These are phyloP conservation scores for Colletotrichum ledebouriae DNA, from an alignment of 2,329 filamentous ascomycete genomes.

Conservation along the genomic window DNA sequence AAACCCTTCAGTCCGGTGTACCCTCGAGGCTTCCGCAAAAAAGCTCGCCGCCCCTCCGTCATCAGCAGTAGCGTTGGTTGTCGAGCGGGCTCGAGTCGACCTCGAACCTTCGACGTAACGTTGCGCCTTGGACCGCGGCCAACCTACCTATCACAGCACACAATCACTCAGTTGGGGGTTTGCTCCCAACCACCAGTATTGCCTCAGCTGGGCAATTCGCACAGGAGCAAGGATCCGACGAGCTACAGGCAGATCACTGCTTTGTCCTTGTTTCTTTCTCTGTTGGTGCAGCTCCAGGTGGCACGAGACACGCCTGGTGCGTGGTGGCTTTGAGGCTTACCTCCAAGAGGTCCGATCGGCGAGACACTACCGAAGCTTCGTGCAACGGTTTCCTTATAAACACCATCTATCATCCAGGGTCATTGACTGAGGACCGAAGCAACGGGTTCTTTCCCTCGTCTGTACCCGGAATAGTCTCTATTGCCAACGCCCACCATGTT, in stretches of 20 bases:
- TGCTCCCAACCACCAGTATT: conserved; percentile 35
- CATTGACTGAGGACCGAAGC: neutral
- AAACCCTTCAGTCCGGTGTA: conserved; percentile 3
- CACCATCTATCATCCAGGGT: conserved; percentile 5
- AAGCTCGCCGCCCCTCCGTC: conserved; percentile 34
- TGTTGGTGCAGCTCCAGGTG: conserved; percentile 20
- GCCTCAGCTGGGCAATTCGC: conserved; percentile 1
- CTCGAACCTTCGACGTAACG: conserved; percentile 39
- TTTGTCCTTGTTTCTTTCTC: conserved; percentile 19
- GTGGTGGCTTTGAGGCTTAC: conserved; percentile 26
- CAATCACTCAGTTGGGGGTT: conserved; percentile 16
- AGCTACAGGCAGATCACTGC: neutral
- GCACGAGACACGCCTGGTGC: conserved; percentile 13
- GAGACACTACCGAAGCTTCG: conserved; percentile 9
- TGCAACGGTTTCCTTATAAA: conserved; percentile 22
- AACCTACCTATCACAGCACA: conserved; percentile 14
- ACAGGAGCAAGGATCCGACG: neutral
- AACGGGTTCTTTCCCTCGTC: neutral
- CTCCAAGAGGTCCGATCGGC: neutral
- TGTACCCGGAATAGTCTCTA: neutral
- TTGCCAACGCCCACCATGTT: conserved; percentile 46
- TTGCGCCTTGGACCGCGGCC: conserved; percentile 25
- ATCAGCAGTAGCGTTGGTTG: conserved; percentile 22
- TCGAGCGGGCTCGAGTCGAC: conserved; percentile 13
- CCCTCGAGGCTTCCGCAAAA: conserved; percentile 18